Percentiles rank a stretch among this genome's conserved stretches.
Evolutionary conservation across 805 yeast species (phyloP).

Genomic region (Kazachstania viticola): DNA sequence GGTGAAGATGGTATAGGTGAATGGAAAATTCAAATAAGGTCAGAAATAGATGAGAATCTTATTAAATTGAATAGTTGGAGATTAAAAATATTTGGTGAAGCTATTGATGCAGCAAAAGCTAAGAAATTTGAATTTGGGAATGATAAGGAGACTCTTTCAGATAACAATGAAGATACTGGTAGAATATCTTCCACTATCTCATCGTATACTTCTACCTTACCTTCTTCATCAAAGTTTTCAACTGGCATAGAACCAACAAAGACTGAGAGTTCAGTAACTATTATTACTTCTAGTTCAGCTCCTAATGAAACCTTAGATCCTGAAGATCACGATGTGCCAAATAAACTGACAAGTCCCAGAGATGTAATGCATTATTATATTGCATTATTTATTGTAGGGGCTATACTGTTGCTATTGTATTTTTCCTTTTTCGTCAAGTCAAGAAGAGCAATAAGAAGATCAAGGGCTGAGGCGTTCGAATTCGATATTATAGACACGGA

Average conservation of each 20-base stretch:
- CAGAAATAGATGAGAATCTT: constrained; percentile 28
- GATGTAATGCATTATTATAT: constrained; percentile 54
- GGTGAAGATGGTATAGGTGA: constrained; percentile 84
- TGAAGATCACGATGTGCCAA: constrained; percentile 16
- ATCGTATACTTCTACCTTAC: constrained; percentile 1
- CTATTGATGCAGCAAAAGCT: constrained; percentile 52
- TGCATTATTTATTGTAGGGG: constrained; percentile 48
- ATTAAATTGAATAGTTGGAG: constrained; percentile 56
- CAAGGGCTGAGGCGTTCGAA: constrained; percentile 62
- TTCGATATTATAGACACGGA: constrained; percentile 70
- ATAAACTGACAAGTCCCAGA: constrained; percentile 28
- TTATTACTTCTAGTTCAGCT: constrained; percentile 5
- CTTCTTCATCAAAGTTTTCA: constrained; percentile 3
- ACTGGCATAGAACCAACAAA: not conserved
- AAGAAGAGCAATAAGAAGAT: constrained; percentile 36
- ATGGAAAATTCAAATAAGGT: constrained; percentile 66
- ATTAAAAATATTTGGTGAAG: constrained; percentile 72
- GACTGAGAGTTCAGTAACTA: not conserved
- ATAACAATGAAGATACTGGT: not conserved
- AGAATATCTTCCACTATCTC: not conserved
- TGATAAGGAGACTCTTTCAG: constrained; percentile 21
- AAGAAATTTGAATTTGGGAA: constrained; percentile 39
- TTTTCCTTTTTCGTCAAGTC: constrained; percentile 33
- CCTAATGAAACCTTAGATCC: constrained; percentile 7
- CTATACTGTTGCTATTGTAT: constrained; percentile 34